Conservation (phyloP, 2,329 filamentous ascomycete genomes). For the Epichloe amarillans region DNA sequence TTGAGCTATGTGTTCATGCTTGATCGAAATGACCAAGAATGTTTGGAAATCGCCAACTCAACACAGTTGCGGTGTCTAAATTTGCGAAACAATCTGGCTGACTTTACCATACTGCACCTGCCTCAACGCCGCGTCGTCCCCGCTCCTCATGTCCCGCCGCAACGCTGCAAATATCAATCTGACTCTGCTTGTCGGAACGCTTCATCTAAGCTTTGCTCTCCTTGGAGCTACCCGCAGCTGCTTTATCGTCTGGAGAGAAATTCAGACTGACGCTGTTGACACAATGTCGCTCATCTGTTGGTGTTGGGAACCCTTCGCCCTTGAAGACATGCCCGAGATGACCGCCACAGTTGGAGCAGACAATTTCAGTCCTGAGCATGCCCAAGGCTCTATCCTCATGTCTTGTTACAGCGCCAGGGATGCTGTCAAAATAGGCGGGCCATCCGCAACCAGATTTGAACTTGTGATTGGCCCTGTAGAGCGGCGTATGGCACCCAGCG, state of each 20-base stretch:
- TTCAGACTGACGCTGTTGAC: constrained; percentile 88
- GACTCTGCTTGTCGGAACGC: background rate
- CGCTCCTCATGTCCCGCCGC: background rate
- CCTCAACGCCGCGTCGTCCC: background rate
- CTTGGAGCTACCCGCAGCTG: constrained; percentile 18
- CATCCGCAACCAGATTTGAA: constrained; percentile 95
- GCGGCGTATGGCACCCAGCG: constrained; percentile 66
- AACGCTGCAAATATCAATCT: background rate
- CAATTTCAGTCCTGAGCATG: constrained; percentile 83
- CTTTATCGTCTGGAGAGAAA: constrained; percentile 56
- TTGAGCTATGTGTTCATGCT: too few species aligned
- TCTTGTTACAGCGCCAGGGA: constrained; percentile 78
- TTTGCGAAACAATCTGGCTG: too few species aligned
- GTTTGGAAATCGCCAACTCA: too few species aligned
- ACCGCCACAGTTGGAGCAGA: constrained; percentile 87
- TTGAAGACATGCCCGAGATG: constrained; percentile 93
- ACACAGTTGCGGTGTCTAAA: too few species aligned
- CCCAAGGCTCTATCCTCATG: constrained; percentile 66
- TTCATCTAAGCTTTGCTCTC: constrained; percentile 24
- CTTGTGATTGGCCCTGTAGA: constrained; percentile 90
- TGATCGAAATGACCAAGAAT: too few species aligned
- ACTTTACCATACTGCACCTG: background rate
- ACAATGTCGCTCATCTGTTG: constrained; percentile 92
- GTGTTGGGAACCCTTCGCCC: constrained; percentile 70
- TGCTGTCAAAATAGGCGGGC: constrained; percentile 94